phyloP scores from a whole-genome alignment of 495 filamentous ascomycete species.

The Annulohypoxylon stygium region DNA sequence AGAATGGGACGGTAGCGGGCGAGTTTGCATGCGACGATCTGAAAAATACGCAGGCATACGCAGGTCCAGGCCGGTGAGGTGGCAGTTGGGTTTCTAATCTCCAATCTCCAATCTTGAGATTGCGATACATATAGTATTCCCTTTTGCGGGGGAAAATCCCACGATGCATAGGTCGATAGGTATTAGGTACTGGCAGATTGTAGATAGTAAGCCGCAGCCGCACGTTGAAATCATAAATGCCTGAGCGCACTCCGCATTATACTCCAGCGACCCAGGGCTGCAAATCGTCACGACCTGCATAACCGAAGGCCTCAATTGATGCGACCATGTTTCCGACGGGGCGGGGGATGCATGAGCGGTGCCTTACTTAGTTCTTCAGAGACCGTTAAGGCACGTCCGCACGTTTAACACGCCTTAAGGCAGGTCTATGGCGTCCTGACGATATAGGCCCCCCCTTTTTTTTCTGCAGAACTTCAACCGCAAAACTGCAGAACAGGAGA shows the following conservation, averaged over 20 bases:
- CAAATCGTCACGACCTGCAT: conserved; percentile 53
- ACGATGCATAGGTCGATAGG: conserved; percentile 36
- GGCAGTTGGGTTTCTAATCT: conserved; percentile 36
- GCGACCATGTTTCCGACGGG: conserved; percentile 56
- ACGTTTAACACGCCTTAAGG: conserved; percentile 10
- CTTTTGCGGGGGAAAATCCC: conserved; percentile 45
- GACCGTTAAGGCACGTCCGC: conserved; percentile 31
- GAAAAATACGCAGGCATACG: conserved; percentile 13
- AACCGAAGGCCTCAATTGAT: conserved; percentile 56
- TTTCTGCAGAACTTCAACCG: background rate
- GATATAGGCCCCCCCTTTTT: background rate
- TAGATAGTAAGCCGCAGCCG: conserved; percentile 44
- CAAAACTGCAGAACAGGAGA: background rate
- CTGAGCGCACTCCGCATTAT: conserved; percentile 47
- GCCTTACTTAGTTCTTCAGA: conserved; percentile 39
- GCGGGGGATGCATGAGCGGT: conserved; percentile 51
- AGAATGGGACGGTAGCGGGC: conserved; percentile 46
- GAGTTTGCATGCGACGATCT: conserved; percentile 45
- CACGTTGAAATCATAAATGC: conserved; percentile 41
- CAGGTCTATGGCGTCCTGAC: conserved; percentile 3
- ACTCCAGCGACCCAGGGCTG: conserved; percentile 44
- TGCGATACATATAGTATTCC: conserved; percentile 24
- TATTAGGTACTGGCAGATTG: background rate
- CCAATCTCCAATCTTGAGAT: conserved; percentile 34
- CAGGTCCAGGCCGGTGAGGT: conserved; percentile 38